Evolutionary conservation across 2,329 filamentous ascomycete species (phyloP).

Genomic region (Mollisia scopiformis): DNA sequence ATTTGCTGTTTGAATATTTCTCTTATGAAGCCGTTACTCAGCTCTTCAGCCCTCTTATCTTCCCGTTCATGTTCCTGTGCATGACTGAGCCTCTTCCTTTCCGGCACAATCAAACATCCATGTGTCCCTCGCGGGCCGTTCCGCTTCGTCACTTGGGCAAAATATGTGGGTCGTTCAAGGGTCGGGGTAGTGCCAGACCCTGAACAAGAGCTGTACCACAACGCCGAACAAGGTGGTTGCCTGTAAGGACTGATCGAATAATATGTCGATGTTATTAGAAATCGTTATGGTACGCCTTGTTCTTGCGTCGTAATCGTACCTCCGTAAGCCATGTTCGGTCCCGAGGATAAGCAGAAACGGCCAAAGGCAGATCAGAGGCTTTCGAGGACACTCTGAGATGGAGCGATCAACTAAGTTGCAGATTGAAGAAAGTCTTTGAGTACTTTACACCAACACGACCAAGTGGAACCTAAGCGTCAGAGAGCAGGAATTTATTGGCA

Average conservation of each 20-base stretch:
- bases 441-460: too few species aligned
- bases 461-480: too few species aligned
- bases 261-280: neutral
- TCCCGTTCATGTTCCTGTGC: neutral
- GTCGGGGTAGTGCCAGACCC: neutral
- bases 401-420: too few species aligned
- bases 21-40: too few species aligned
- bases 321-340: neutral
- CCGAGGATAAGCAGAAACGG: neutral
- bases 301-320: too few species aligned
- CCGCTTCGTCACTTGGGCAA: neutral
- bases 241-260: too few species aligned
- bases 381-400: neutral
- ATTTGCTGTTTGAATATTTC: too few species aligned
- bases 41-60: neutral
- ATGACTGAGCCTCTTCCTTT: neutral
- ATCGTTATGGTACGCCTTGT: neutral
- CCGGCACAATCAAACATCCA: neutral
- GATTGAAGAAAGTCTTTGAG: too few species aligned
- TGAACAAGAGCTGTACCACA: neutral
- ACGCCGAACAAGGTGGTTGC: neutral
- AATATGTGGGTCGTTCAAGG: neutral
- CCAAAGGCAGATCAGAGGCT: neutral
- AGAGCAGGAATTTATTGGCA: too few species aligned
- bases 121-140: neutral